Base-by-base conservation (phyloP, 331 rosid genomes). In the Ulmus americana region DNA sequence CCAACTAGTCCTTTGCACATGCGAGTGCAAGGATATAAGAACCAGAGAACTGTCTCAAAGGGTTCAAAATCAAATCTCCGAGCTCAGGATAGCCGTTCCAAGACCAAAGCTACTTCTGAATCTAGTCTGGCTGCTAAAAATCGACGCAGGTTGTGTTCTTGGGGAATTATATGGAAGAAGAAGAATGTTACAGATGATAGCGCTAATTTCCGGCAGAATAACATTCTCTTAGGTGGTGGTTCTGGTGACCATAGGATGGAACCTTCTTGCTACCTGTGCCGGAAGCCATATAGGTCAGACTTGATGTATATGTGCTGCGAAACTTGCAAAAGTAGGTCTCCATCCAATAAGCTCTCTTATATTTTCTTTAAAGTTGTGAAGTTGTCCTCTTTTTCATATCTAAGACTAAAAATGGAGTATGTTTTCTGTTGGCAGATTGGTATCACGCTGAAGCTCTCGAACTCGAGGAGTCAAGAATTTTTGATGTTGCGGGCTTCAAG, bases 121-220 rank as follows among this genome's bases (percentile, higher is more conserved):
- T 78, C 87, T 35, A 55, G 59, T 73, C 44, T 47, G 8, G 76
- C 83, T 59, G 39, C 74, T 13, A 87, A 73, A 78, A 81, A 45
- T 64, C 83, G 71, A 8, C 84, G 72, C 41, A 80, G 71, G 77
- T 63, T 39, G 49, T 71, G 78, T 73, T 85, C 88, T 52, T 89
- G 98, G 98, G 99, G 99, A 48, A 49, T 94, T 69, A 87, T 87
- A 71, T 89, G 97, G 99, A 87, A 76, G 68, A 90, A 80, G 86
- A 88, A 78, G 84, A 77, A 15, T 11, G 35, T 7, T 45, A 81
- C 67, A 11, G 87, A 85, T 51, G 52, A 74, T 6, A 86, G 75
- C 55, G 38, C 61, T 44, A 72, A 79, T 76, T 89, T 94, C 81
- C 69, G 76, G 90, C 77, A 44, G 13, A 90, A 80, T 61, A 82